phyloP scores from a whole-genome alignment of 2,329 filamentous ascomycete species.

The Aspergillus tamarii region DNA sequence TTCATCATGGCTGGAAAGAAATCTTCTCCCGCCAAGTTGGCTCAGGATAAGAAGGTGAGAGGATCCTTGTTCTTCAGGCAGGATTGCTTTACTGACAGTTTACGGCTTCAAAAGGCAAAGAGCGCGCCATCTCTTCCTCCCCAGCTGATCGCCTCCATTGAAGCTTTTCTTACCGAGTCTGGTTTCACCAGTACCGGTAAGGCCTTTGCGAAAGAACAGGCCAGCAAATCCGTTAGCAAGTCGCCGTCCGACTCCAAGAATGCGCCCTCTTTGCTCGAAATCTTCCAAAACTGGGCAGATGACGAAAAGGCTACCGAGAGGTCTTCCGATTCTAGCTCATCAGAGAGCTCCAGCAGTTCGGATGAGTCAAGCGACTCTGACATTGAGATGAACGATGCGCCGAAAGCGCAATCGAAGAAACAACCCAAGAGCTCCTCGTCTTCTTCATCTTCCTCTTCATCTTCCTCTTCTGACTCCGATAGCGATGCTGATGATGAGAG shows the following conservation, averaged over 20 bases:
- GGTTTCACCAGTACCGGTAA: slow-evolving; percentile 65
- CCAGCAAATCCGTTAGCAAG: slow-evolving; percentile 31
- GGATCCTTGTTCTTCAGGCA: neutral
- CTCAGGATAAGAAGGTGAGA: slow-evolving; percentile 27
- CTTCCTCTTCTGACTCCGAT: slow-evolving; percentile 45
- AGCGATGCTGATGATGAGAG: slow-evolving; percentile 57
- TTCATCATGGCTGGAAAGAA: slow-evolving; percentile 35
- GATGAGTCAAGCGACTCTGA: slow-evolving; percentile 45
- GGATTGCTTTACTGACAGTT: neutral
- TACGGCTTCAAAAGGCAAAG: slow-evolving; percentile 27
- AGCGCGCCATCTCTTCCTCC: slow-evolving; percentile 50
- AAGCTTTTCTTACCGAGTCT: slow-evolving; percentile 67
- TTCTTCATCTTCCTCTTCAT: slow-evolving; percentile 39
- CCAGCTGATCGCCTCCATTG: slow-evolving; percentile 69
- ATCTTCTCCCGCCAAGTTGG: slow-evolving; percentile 24
- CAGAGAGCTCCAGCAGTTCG: slow-evolving; percentile 29
- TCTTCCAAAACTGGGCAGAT: slow-evolving; percentile 36
- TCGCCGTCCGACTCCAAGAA: slow-evolving; percentile 28
- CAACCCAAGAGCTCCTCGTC: slow-evolving; percentile 33
- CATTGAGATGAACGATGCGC: slow-evolving; percentile 47
- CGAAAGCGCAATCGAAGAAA: slow-evolving; percentile 35
- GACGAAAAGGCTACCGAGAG: slow-evolving; percentile 15
- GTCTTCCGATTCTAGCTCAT: slow-evolving; percentile 21
- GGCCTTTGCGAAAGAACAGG: slow-evolving; percentile 65
- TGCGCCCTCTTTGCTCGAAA: slow-evolving; percentile 45